Conservation (phyloP, 1,284 basidiomycete genomes). For the Pterulicium gracile region DNA sequence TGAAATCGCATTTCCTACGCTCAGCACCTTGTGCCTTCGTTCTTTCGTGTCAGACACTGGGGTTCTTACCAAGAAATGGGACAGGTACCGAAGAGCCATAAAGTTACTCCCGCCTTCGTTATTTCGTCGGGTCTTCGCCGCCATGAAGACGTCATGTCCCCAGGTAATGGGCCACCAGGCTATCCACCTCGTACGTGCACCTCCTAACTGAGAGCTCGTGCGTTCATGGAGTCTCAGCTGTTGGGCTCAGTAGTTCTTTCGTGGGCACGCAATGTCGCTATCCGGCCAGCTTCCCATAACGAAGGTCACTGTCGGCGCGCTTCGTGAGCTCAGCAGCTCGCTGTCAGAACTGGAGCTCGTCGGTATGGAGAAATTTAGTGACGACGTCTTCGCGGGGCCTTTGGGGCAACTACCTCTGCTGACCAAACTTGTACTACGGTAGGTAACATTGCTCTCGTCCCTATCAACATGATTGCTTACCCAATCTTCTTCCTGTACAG, state of each 20-base stretch:
- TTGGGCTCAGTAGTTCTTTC: conserved; percentile 40
- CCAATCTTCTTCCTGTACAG: conserved; percentile 22
- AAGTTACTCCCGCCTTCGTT: background rate
- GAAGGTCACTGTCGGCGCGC: conserved; percentile 35
- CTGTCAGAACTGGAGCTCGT: conserved; percentile 41
- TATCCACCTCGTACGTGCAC: background rate
- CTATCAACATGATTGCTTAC: conserved; percentile 5
- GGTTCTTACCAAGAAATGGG: background rate
- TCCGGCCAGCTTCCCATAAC: conserved; percentile 39
- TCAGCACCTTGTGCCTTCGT: background rate
- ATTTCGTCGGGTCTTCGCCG: background rate
- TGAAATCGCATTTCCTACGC: background rate
- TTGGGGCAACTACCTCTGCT: conserved; percentile 34
- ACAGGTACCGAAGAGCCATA: background rate
- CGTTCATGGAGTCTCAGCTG: background rate
- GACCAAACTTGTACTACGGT: conserved; percentile 43
- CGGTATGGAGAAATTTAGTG: conserved; percentile 40
- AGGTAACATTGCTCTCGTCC: conserved; percentile 10
- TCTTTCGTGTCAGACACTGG: background rate
- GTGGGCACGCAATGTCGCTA: conserved; percentile 41
- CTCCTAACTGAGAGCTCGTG: conserved; percentile 1
- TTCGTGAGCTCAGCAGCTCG: conserved; percentile 24
- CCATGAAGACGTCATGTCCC: background rate
- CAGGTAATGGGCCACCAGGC: background rate
- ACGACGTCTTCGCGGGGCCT: conserved; percentile 38